These are phyloP conservation scores for Microbotryomycetes sp. DNA, from an alignment of 1,284 basidiomycete genomes.

Conservation along the genomic window DNA sequence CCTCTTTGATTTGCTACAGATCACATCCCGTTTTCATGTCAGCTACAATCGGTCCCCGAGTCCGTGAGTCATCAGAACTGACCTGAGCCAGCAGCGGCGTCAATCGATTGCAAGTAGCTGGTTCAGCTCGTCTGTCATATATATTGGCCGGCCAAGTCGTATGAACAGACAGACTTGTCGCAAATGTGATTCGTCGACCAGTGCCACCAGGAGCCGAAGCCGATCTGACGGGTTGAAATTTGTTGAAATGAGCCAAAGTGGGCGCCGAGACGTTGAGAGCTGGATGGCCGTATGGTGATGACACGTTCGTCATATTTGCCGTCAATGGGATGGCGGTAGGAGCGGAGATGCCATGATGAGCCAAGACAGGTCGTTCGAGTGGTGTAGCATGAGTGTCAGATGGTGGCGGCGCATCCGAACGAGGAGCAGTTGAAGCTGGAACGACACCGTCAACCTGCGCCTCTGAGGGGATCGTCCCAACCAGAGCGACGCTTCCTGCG, in stretches of 20 bases:
- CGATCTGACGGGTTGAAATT: constrained; percentile 16
- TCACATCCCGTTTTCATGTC: not conserved
- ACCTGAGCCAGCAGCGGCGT: constrained; percentile 89
- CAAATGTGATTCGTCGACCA: constrained; percentile 60
- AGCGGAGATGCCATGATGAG: constrained; percentile 9
- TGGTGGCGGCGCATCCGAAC: constrained; percentile 25
- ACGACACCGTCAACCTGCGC: constrained; percentile 34
- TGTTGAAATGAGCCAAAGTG: constrained; percentile 50
- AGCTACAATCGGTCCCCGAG: not conserved
- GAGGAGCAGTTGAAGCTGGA: constrained; percentile 12
- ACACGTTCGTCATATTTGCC: constrained; percentile 36
- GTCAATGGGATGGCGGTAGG: constrained; percentile 24
- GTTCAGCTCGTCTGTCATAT: constrained; percentile 91
- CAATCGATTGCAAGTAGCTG: constrained; percentile 91
- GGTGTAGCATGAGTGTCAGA: not conserved
- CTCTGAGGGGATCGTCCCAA: constrained; percentile 31
- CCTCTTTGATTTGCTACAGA: constrained; percentile 33
- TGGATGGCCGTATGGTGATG: constrained; percentile 57
- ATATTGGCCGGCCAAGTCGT: constrained; percentile 85
- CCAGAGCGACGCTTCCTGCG: constrained; percentile 27
- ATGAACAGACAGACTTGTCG: constrained; percentile 85
- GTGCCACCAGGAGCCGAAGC: constrained; percentile 21
- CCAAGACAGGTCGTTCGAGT: constrained; percentile 11
- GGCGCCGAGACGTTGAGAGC: constrained; percentile 74
- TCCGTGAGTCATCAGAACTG: constrained; percentile 67